phyloP scores from a whole-genome alignment of 2,329 filamentous ascomycete species.

The Rhynchosporium secalis region DNA sequence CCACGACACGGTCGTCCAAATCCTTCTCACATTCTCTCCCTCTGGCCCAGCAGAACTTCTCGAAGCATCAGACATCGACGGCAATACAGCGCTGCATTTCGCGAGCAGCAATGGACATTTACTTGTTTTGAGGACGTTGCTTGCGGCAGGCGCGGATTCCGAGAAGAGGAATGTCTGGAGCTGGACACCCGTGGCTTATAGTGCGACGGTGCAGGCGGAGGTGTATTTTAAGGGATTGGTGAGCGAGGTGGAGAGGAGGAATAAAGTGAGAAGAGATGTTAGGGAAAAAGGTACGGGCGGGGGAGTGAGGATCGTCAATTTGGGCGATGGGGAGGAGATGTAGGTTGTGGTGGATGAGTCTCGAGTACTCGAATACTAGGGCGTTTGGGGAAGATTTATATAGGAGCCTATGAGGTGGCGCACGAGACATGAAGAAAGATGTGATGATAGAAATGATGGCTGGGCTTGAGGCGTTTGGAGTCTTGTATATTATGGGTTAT shows the following conservation, averaged over 20 bases:
- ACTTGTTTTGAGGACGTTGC: slow-evolving; percentile 71
- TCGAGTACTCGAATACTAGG: not conserved
- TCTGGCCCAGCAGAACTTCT: slow-evolving; percentile 39
- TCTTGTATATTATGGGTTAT: not conserved
- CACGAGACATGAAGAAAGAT: not conserved
- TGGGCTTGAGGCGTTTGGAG: slow-evolving; percentile 6
- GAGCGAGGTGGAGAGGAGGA: slow-evolving; percentile 66
- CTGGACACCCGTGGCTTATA: slow-evolving; percentile 84
- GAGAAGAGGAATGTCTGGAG: slow-evolving; percentile 71
- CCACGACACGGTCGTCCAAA: slow-evolving; percentile 64
- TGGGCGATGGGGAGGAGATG: slow-evolving; percentile 23
- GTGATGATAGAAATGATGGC: not conserved
- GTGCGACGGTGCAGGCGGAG: slow-evolving; percentile 77
- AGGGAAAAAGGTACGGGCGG: slow-evolving; percentile 32
- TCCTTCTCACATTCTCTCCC: slow-evolving; percentile 61
- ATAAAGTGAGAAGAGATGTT: slow-evolving; percentile 43
- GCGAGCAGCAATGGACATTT: slow-evolving; percentile 80
- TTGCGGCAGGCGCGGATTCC: slow-evolving; percentile 76
- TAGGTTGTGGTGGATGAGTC: not conserved
- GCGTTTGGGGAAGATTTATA: not conserved
- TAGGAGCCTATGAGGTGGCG: not conserved
- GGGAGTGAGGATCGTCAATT: slow-evolving; percentile 32
- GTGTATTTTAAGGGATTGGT: slow-evolving; percentile 80
- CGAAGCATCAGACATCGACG: slow-evolving; percentile 62
- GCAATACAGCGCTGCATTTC: slow-evolving; percentile 88